These are phyloP conservation scores for Incumbomyces lentus DNA, from an alignment of 2,329 filamentous ascomycete genomes.

Conservation along the genomic window DNA sequence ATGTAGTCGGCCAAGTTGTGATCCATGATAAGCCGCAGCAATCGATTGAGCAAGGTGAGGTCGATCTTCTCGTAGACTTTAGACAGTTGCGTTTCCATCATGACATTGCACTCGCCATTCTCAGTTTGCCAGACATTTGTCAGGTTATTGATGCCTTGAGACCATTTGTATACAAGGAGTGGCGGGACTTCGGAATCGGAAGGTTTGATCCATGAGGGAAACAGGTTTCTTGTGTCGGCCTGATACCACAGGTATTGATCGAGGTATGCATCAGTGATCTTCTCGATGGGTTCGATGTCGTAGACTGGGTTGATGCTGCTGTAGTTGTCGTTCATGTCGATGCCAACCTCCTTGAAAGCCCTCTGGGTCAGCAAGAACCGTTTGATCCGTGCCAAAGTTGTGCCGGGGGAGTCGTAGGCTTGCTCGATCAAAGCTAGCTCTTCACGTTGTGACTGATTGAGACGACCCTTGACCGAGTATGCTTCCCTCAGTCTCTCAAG, in stretches of 20 bases:
- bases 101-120: slow-evolving; percentile 93
- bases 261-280: slow-evolving; percentile 96
- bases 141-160: slow-evolving; percentile 96
- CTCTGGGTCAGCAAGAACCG: slow-evolving; percentile 92
- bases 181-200: slow-evolving; percentile 97
- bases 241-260: slow-evolving; percentile 99
- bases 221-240: slow-evolving; percentile 90
- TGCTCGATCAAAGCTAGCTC: slow-evolving; percentile 95
- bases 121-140: slow-evolving; percentile 89
- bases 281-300: slow-evolving; percentile 97
- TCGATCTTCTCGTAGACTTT: slow-evolving; percentile 99
- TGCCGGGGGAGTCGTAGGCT: slow-evolving; percentile 94
- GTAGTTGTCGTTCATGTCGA: slow-evolving; percentile 99
- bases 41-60: slow-evolving; percentile 83
- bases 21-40: slow-evolving; percentile 94
- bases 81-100: slow-evolving; percentile 97
- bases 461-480: slow-evolving; percentile 91
- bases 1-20: slow-evolving; percentile 99
- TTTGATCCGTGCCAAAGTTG: slow-evolving; percentile 91
- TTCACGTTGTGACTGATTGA: slow-evolving; percentile 96
- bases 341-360: slow-evolving; percentile 98
- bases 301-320: slow-evolving; percentile 98
- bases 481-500: slow-evolving; percentile 87
- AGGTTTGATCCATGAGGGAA: slow-evolving; percentile 98
- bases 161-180: slow-evolving; percentile 94